Evolutionary conservation across 2,329 filamentous ascomycete species (phyloP).

Genomic region (Epichloe brachyelytri): DNA sequence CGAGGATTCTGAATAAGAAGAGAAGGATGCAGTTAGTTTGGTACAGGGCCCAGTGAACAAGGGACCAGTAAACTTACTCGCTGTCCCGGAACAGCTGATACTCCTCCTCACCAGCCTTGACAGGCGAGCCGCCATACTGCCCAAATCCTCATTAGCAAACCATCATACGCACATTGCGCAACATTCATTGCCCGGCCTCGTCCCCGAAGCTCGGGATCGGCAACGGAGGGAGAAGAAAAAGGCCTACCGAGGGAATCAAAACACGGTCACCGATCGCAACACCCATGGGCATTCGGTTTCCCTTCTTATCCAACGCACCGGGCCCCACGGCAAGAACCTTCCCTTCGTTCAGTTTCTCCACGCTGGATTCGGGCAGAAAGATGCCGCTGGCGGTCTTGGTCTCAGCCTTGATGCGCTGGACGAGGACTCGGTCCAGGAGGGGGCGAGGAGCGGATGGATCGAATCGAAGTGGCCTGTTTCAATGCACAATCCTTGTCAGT

Average conservation of each 20-base stretch:
- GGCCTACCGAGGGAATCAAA: conserved; percentile 79
- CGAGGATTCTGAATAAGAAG: conserved; percentile 58
- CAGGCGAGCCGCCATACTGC: conserved; percentile 81
- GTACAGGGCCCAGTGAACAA: background rate
- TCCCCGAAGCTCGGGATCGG: too few species aligned
- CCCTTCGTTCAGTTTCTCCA: conserved; percentile 98
- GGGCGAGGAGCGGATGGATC: conserved; percentile 95
- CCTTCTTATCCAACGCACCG: conserved; percentile 74
- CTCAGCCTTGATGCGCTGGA: conserved; percentile 96
- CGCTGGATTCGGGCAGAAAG: conserved; percentile 91
- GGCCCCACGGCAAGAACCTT: conserved; percentile 93
- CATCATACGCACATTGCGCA: background rate
- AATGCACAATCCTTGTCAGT: too few species aligned
- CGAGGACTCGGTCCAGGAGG: conserved; percentile 93
- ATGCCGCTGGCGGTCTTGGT: conserved; percentile 92
- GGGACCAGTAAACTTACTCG: conserved; percentile 56
- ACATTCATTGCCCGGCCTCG: too few species aligned
- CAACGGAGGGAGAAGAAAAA: background rate
- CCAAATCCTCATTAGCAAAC: background rate
- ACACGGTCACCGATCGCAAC: conserved; percentile 81
- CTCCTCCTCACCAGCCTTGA: conserved; percentile 97
- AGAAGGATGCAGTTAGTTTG: background rate
- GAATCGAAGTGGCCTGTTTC: conserved; percentile 57
- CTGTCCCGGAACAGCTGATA: conserved; percentile 92
- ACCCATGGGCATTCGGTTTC: conserved; percentile 74